phyloP scores from a whole-genome alignment of 2,329 filamentous ascomycete species.

The Fusarium nematophilum region DNA sequence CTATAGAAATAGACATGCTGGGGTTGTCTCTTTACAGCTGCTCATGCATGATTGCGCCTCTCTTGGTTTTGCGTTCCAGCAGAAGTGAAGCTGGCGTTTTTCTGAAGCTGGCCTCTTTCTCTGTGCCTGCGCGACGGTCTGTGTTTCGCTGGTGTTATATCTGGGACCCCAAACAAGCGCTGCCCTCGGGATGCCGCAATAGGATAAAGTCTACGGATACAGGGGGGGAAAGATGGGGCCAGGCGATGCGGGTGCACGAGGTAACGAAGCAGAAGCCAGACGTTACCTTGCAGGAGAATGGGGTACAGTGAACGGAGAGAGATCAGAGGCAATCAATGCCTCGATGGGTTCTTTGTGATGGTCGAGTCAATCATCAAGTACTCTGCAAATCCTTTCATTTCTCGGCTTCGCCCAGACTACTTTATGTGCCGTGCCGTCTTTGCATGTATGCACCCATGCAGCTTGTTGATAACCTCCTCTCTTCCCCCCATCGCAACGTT shows the following conservation, averaged over 20 bases:
- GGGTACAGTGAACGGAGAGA: not conserved
- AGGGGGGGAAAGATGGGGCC: constrained; percentile 12
- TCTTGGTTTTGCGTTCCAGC: constrained; percentile 18
- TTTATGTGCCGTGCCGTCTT: not conserved
- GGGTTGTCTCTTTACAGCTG: not conserved
- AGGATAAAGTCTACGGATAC: constrained; percentile 10
- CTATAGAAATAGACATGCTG: not conserved
- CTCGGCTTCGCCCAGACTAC: no score
- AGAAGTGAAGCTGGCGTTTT: constrained; percentile 10
- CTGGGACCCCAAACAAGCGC: not conserved
- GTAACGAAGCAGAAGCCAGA: constrained; percentile 36
- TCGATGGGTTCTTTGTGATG: no score
- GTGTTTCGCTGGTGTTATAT: constrained; percentile 21
- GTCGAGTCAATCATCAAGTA: no score
- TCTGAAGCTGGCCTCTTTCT: constrained; percentile 10
- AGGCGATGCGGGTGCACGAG: constrained; percentile 19
- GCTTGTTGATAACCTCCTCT: not conserved
- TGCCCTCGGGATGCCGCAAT: constrained; percentile 33
- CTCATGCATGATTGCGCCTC: not conserved
- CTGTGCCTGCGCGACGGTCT: constrained; percentile 15
- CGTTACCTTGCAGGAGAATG: constrained; percentile 22
- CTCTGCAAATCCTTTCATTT: no score
- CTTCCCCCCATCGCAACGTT: constrained; percentile 29
- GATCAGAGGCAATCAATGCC: no score
- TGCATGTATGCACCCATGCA: constrained; percentile 9